Base-by-base conservation (phyloP, 163 green algal genomes). In the Scenedesmus sp. region DNA sequence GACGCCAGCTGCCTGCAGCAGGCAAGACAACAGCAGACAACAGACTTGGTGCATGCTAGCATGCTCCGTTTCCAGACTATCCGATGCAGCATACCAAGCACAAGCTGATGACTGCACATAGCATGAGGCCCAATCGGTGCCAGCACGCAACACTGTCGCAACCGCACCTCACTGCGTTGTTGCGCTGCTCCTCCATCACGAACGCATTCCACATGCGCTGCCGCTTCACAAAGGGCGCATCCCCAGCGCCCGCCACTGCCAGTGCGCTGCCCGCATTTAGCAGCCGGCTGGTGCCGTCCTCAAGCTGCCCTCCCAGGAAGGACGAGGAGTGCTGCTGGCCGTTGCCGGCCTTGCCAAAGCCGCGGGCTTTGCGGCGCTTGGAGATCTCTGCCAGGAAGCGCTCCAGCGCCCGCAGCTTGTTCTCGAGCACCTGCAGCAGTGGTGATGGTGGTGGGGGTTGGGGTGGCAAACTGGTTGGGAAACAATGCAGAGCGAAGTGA, bases 151-250 rank as follows among this genome's bases (percentile, higher is more conserved):
- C 23, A 23, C 70, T 13, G 59, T 9, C 57, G 10, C 59, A 88
- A 3, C 16, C 90, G 34, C 82, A 95, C 94, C 92, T 91, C 62
- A 95, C 88, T 16, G 92, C 89, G 34, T 82, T 77, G 82, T 93
- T 94, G 76, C 94, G 94, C 86, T 97, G 93, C 56, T 97, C 95
- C 93, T 99, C 97, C 89, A 96, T 92, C 89, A 95, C 92, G 26
- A 93, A 94, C 16, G 97, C 96, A 66, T 98, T 95, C 84, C 95
- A 96, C 90, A 98, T 92, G 26, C 95, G 91, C 88, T 96, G 96
- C 84, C 97, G 94, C 93, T 98, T 98, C 85, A 92, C 94, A 83
- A 88, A 82, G 5, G 88, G 88, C 16, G 88, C 88, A 66, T 67
- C 70, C 23, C 70, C 70, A 84, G 76, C 46, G 10, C 34, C 76